A percentile compares a stretch with the other conserved stretches of the same genome.
Conservation (phyloP, 2,329 filamentous ascomycete species). For the Teratosphaeriaceae sp. region DNA sequence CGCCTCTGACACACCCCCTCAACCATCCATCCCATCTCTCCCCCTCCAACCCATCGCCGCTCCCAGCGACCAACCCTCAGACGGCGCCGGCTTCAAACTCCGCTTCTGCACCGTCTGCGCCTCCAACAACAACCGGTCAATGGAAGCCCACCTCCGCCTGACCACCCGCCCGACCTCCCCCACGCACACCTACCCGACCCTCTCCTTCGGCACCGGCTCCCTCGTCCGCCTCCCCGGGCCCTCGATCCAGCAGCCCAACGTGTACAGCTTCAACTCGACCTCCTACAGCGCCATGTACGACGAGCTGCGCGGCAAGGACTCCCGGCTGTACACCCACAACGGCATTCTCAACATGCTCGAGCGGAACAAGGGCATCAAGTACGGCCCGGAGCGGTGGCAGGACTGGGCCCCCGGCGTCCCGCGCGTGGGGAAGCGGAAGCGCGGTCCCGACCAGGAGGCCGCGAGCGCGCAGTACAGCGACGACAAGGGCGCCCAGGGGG, state of each 20-base stretch:
- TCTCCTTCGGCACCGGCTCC: conserved; percentile 84
- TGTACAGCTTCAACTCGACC: conserved; percentile 96
- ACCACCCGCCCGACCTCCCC: conserved; percentile 53
- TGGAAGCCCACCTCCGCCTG: conserved; percentile 92
- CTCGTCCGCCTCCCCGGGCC: conserved; percentile 85
- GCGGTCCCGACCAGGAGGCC: conserved; percentile 3
- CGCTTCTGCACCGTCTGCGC: conserved; percentile 99
- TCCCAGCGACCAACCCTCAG: conserved; percentile 3
- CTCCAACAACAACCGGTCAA: conserved; percentile 89
- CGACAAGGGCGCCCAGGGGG: conserved; percentile 70
- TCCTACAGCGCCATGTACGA: conserved; percentile 94
- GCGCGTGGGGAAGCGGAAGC: conserved; percentile 57
- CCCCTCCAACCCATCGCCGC: too few relatives aligned
- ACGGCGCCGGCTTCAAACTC: conserved; percentile 65
- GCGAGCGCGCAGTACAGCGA: conserved; percentile 44
- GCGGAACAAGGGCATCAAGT: conserved; percentile 86
- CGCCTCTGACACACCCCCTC: conserved; percentile 30
- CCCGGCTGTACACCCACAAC: conserved; percentile 80
- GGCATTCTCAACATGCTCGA: conserved; percentile 94
- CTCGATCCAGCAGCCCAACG: conserved; percentile 86
- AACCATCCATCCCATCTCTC: too few relatives aligned
- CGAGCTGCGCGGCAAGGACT: conserved; percentile 80
- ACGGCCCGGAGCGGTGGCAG: conserved; percentile 94
- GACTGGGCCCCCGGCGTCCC: conserved; percentile 90
- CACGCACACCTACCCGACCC: conserved; percentile 71